Base-by-base conservation (phyloP, 805 yeast genomes). In the Ogataea methanolica region DNA sequence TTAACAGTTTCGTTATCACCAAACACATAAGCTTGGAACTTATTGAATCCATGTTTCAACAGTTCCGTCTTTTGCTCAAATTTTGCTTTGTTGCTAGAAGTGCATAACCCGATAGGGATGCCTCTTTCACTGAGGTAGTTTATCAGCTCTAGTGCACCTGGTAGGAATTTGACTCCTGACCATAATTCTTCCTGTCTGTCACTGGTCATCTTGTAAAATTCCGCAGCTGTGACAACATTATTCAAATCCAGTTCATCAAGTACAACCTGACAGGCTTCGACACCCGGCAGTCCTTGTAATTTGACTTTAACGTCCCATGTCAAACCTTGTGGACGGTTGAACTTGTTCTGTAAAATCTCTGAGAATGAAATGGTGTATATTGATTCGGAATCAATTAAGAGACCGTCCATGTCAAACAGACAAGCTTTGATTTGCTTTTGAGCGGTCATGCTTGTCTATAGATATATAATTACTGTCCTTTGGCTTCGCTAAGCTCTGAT, bases 211-310 rank as follows among this genome's bases (percentile, higher is more conserved):
- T 67, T 67, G 47, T 78, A 74, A 44, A 82, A 74, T 61, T 87
- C 87, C 38, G 84, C 87, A 0, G 84, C 78, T 0, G 90, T 77
- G 3, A 70, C 31, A 26, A 26, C 51, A 14, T 75, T 72, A 2
- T 88, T 85, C 41, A 92, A 66, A 7, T 79, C 75, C 57, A 88
- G 85, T 58, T 82, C 79, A 39, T 84, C 80, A 43, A 94, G 73
- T 42, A 91, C 75, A 36, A 76, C 71, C 45, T 74, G 73, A 15
- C 83, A 74, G 6, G 96, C 88, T 36, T 77, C 84, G 1, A 82
- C 76, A 0, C 96, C 97, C 1, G 98, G 97, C 39, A 88, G 73
- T 0, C 99, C 99, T 70, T 94, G 98, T 26, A 94, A 69, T 53
- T 84, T 76, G 51, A 89, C 74, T 67, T 94, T 94, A 43, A 91